Percentiles rank a stretch among this genome's conserved stretches.
These are phyloP conservation scores for Apiotrichum siamense DNA, from an alignment of 1,284 basidiomycete species.

Conservation along the genomic window DNA sequence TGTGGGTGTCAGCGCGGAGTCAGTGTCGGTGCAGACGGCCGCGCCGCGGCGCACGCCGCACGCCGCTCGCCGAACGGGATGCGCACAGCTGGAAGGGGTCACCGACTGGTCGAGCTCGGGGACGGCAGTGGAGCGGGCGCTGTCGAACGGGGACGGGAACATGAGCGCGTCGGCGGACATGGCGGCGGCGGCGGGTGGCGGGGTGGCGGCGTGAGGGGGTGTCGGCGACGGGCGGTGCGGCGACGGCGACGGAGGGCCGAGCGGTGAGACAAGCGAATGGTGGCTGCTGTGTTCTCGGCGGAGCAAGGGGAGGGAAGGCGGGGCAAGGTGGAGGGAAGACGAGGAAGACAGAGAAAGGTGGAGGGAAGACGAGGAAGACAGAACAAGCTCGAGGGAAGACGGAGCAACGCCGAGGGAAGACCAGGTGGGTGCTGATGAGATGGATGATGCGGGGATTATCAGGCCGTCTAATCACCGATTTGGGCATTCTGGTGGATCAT, in stretches of 20 bases:
- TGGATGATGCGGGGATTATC: too few relatives aligned
- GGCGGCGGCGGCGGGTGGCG: background rate
- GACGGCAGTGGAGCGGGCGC: background rate
- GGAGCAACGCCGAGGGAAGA: too few relatives aligned
- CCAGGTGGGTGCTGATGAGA: too few relatives aligned
- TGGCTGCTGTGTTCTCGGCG: background rate
- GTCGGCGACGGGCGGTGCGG: background rate
- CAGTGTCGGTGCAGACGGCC: too few relatives aligned
- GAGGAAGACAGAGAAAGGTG: background rate
- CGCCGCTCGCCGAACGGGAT: too few relatives aligned
- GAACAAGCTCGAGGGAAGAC: too few relatives aligned
- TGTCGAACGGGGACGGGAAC: background rate
- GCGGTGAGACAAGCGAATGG: background rate
- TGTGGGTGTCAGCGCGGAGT: background rate
- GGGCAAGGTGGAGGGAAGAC: background rate
- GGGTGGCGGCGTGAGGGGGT: background rate
- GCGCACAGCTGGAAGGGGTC: background rate
- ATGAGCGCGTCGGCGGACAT: constrained; percentile 2
- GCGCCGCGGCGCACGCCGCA: too few relatives aligned
- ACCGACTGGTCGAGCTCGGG: background rate
- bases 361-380: background rate
- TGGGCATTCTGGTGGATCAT: too few relatives aligned
- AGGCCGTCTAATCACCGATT: too few relatives aligned
- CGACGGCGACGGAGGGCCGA: background rate
- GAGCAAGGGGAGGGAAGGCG: background rate